These are phyloP conservation scores for Rhexocercosporidium sp. DNA, from an alignment of 2,329 filamentous ascomycete genomes.

Conservation along the genomic window DNA sequence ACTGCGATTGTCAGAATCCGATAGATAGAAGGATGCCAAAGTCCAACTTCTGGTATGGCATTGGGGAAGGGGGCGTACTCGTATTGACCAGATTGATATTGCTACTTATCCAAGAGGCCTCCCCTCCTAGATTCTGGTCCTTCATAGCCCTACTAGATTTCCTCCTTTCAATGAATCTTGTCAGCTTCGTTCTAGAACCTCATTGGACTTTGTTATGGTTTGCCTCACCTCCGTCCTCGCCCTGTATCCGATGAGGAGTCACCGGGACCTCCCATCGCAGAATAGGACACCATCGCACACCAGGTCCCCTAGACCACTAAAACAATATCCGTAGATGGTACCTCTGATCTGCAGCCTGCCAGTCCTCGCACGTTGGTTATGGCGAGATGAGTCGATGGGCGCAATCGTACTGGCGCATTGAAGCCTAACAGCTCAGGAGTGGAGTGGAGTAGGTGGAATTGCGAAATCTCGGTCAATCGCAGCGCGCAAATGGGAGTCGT, in stretches of 20 bases:
- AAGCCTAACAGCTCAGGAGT: neutral
- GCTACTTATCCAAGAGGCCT: constrained; percentile 88
- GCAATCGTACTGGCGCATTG: neutral
- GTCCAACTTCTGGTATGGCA: neutral
- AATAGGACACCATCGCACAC: constrained; percentile 38
- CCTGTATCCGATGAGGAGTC: constrained; percentile 33
- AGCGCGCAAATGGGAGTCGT: neutral
- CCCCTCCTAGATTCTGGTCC: constrained; percentile 69
- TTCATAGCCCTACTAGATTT: constrained; percentile 58
- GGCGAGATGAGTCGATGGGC: neutral
- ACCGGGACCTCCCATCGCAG: constrained; percentile 32
- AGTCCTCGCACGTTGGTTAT: constrained; percentile 4
- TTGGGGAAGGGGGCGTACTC: constrained; percentile 62
- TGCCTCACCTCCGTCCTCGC: constrained; percentile 36
- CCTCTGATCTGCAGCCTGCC: neutral
- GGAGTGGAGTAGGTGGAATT: neutral
- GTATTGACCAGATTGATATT: constrained; percentile 97
- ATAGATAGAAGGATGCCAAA: neutral
- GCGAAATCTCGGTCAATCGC: neutral
- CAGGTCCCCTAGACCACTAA: neutral
- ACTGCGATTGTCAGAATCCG: constrained; percentile 55
- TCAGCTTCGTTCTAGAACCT: neutral
- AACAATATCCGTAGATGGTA: neutral
- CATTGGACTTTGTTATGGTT: neutral
- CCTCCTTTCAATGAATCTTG: constrained; percentile 26